Conservation (phyloP, 306 rosid genomes). For the Ormosia emarginata region DNA sequence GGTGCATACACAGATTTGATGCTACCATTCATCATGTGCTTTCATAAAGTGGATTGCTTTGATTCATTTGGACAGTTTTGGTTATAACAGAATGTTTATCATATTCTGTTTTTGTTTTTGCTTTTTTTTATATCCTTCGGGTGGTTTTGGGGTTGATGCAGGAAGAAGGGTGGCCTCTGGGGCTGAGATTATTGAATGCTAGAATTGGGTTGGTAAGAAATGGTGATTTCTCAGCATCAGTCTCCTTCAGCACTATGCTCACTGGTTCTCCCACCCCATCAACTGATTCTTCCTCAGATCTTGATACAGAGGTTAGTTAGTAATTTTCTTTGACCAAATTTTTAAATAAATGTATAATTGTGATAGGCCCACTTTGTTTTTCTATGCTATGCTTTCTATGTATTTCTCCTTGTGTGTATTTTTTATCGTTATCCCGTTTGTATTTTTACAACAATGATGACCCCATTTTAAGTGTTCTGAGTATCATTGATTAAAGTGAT, state of each 20-base stretch:
- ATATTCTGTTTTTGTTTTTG: background rate
- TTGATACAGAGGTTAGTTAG: constrained; percentile 64
- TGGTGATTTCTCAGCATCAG: constrained; percentile 53
- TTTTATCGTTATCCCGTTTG: background rate
- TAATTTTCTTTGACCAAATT: background rate
- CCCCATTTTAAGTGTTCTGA: background rate
- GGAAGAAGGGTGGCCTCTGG: constrained; percentile 92
- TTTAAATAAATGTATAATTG: background rate
- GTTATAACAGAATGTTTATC: background rate
- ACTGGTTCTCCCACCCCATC: constrained; percentile 50
- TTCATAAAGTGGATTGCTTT: background rate
- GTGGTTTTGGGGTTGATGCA: constrained; percentile 20
- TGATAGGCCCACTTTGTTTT: background rate
- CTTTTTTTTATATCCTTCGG: background rate
- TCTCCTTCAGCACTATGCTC: constrained; percentile 70
- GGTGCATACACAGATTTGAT: background rate
- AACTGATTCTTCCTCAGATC: constrained; percentile 55
- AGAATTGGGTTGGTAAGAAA: constrained; percentile 57
- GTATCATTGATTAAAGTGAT: background rate
- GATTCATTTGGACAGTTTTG: background rate
- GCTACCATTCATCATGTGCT: background rate
- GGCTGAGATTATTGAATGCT: constrained; percentile 58
- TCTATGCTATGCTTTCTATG: background rate
- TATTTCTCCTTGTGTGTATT: background rate
- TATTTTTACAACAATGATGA: background rate